Evolutionary conservation across 352 stramenopile species (phyloP), one percentile per base, ranked within the genome.

Genomic region (Phytophthora podocarpi): DNA sequence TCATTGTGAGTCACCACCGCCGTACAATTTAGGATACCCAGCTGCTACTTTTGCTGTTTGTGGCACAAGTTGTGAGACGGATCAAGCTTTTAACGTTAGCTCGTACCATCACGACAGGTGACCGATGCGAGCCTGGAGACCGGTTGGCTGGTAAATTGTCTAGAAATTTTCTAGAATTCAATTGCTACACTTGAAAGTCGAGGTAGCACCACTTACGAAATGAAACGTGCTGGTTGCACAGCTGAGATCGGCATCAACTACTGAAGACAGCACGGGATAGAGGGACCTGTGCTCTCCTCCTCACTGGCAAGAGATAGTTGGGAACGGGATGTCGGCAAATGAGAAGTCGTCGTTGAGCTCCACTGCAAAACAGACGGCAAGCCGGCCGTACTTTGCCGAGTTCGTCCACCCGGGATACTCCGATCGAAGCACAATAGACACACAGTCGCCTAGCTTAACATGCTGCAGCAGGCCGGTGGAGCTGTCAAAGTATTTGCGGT

Each of bases 371-470:
- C 66, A 83, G 40, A 71, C 70, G 5, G 47, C 68, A 9, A 93
- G 57, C 3, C 67, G 64, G 9, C 65, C 84, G 36, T 74, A 88
- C 42, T 76, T 86, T 3, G 76, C 82, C 24, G 67, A 67, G 66
- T 93, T 93, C 24, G 71, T 47, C 84, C 82, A 93, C 0, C 78
- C 84, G 11, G 74, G 71, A 49, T 77, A 89, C 47, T 82, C 52
- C 20, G 84, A 91, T 7, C 79, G 74, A 28, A 91, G 59, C 30
- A 87, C 64, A 27, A 93, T 72, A 3, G 76, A 70, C 21, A 90
- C 58, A 12, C 67, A 69, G 37, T 78, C 65, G 12, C 82, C 84
- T 2, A 80, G 34, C 11, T 62, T 58, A 8, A 93, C 58, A 18
- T 72, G 32, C 21, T 62, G n/a, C 8, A 88, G 15, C n/a, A 93